Conservation (phyloP, 768 basidiomycete species). For the Tylopilus cervinicoccineus region DNA sequence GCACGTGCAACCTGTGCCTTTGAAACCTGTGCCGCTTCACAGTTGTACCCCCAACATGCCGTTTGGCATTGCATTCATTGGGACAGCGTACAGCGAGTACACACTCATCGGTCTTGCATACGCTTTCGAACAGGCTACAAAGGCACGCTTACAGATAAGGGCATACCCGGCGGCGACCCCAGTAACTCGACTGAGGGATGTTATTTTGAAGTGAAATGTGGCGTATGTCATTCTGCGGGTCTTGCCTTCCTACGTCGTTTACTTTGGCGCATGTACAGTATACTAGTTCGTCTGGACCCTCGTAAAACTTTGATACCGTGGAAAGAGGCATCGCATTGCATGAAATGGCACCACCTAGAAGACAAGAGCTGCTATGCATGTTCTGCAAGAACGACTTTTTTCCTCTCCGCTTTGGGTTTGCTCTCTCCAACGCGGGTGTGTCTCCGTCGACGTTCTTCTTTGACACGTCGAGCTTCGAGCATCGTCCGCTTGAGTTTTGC, state of each 20-base stretch:
- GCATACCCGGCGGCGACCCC: slow-evolving; percentile 54
- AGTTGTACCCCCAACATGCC: slow-evolving; percentile 44
- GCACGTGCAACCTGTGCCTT: slow-evolving; percentile 36
- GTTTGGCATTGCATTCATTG: slow-evolving; percentile 59
- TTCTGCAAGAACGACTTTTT: slow-evolving; percentile 80
- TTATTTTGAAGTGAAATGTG: slow-evolving; percentile 19
- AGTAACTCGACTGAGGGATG: slow-evolving; percentile 44
- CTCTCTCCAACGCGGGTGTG: slow-evolving; percentile 82
- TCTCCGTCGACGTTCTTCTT: slow-evolving; percentile 88
- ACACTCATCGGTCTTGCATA: slow-evolving; percentile 54
- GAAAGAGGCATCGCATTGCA: slow-evolving; percentile 6
- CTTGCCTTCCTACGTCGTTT: slow-evolving; percentile 1
- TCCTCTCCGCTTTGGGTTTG: slow-evolving; percentile 90
- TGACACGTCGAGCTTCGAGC: slow-evolving; percentile 84
- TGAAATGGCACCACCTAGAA: slow-evolving; percentile 3
- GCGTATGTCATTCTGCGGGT: not conserved
- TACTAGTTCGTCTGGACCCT: not conserved
- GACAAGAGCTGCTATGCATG: slow-evolving; percentile 41
- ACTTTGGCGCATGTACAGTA: slow-evolving; percentile 3
- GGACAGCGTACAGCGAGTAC: slow-evolving; percentile 59
- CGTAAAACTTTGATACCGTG: not conserved
- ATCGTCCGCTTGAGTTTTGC: slow-evolving; percentile 87
- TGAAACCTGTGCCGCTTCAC: slow-evolving; percentile 40
- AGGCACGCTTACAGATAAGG: slow-evolving; percentile 43
- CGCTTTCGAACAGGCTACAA: slow-evolving; percentile 65